A percentile compares a stretch with the other conserved stretches of the same genome.
Conservation (phyloP, 2,329 filamentous ascomycete genomes). For the Magnaporthiopsis poae region DNA sequence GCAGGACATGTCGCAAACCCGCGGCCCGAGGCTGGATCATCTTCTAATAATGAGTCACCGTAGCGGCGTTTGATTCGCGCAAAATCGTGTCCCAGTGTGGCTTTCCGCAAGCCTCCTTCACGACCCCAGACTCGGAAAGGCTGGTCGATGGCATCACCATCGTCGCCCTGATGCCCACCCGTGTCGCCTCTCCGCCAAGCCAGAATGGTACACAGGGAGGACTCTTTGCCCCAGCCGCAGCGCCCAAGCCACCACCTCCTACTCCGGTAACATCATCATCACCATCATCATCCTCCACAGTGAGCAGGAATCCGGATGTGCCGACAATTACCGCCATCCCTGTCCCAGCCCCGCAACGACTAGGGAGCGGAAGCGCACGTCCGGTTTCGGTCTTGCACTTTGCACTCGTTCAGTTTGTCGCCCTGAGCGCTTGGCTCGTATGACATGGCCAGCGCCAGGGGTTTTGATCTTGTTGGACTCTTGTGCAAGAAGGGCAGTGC, state of each 20-base stretch:
- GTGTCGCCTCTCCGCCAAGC: not conserved
- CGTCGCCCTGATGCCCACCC: conserved; percentile 9
- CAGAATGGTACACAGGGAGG: not conserved
- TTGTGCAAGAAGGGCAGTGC: not conserved
- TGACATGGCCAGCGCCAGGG: not conserved
- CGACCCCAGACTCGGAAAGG: not conserved
- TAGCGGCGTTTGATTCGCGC: conserved; percentile 2
- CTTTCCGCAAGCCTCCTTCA: conserved; percentile 7
- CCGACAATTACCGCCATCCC: not conserved
- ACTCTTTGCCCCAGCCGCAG: no score
- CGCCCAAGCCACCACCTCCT: not conserved
- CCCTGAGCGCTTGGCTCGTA: not conserved
- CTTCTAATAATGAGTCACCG: not conserved
- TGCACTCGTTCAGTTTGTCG: not conserved
- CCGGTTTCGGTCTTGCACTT: not conserved
- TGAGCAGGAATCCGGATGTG: not conserved
- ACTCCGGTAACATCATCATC: not conserved
- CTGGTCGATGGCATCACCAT: conserved; percentile 9
- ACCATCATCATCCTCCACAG: no score
- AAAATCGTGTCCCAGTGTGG: conserved; percentile 9
- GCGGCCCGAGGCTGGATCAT: not conserved
- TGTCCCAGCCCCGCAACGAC: not conserved
- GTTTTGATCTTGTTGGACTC: not conserved
- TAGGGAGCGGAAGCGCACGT: not conserved
- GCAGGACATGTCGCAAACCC: not conserved